Conservation (phyloP, 495 filamentous ascomycete genomes). For the Haplographium delicatum region DNA sequence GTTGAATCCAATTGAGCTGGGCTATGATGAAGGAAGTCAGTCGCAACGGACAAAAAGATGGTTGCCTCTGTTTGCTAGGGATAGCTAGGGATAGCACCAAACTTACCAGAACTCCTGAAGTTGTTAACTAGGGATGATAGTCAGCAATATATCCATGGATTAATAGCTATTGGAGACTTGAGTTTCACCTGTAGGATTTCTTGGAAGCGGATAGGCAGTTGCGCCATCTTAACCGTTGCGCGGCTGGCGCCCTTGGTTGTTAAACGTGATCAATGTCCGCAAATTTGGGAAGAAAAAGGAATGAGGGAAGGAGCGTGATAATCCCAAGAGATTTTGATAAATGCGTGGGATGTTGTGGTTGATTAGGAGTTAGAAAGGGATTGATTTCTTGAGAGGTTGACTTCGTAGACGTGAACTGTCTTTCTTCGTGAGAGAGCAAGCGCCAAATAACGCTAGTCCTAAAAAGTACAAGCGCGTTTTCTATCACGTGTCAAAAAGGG, state of each 20-base stretch:
- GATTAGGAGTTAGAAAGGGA: neutral
- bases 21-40: conserved; percentile 49
- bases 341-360: conserved; percentile 10
- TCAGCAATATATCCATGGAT: conserved; percentile 12
- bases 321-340: conserved; percentile 15
- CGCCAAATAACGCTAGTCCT: neutral
- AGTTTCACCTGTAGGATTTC: conserved; percentile 79
- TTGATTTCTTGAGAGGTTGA: conserved; percentile 20
- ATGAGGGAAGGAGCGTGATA: conserved; percentile 9
- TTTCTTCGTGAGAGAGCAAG: conserved; percentile 10
- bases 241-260: conserved; percentile 18
- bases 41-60: conserved; percentile 12
- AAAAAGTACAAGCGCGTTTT: neutral
- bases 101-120: conserved; percentile 76
- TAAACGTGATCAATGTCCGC: conserved; percentile 18
- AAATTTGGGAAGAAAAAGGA: conserved; percentile 10
- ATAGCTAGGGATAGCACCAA: conserved; percentile 9
- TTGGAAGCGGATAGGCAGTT: conserved; percentile 89
- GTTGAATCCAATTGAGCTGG: conserved; percentile 88
- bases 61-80: conserved; percentile 7
- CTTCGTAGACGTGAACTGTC: no score
- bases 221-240: conserved; percentile 55
- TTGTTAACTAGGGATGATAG: conserved; percentile 54
- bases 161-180: neutral
- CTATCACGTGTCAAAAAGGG: no score